phyloP scores from a whole-genome alignment of 495 filamentous ascomycete species.

The Penicilliopsis zonata region DNA sequence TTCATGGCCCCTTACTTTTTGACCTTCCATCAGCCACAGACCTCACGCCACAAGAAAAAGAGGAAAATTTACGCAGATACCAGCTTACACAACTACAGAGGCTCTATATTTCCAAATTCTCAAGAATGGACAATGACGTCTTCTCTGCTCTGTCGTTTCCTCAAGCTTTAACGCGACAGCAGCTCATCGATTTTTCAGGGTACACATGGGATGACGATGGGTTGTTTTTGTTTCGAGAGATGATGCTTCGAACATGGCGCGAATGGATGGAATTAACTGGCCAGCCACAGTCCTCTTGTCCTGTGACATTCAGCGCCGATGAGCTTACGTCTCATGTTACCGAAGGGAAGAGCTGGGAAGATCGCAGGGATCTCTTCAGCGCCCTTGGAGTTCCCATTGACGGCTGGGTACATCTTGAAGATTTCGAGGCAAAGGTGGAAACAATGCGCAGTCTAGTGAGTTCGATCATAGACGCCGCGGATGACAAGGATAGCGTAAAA shows the following conservation, averaged over 20 bases:
- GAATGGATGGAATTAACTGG: conserved; percentile 3
- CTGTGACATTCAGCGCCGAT: conserved; percentile 1
- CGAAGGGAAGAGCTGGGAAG: conserved; percentile 2
- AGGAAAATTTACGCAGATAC: conserved; percentile 3
- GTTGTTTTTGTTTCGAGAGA: conserved; percentile 2
- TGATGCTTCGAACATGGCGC: conserved; percentile 1
- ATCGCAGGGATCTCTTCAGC: conserved; percentile 2
- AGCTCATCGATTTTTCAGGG: conserved; percentile 3
- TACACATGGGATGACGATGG: conserved; percentile 4
- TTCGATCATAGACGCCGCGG: conserved; percentile 1
- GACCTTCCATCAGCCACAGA: neutral
- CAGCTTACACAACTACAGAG: conserved; percentile 3
- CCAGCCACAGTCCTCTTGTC: conserved; percentile 3
- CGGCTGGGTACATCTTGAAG: conserved; percentile 4
- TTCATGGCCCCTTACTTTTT: conserved; percentile 2
- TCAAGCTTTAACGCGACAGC: conserved; percentile 3
- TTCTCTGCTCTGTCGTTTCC: conserved; percentile 5
- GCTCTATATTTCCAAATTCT: conserved; percentile 4
- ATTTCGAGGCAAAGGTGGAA: conserved; percentile 4
- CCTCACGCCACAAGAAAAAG: conserved; percentile 3
- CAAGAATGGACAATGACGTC: conserved; percentile 2
- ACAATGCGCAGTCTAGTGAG: conserved; percentile 3
- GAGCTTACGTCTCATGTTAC: conserved; percentile 2
- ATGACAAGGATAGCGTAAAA: conserved; percentile 3
- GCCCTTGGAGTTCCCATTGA: conserved; percentile 3